Conservation (phyloP, 2,329 filamentous ascomycete genomes). For the Penicillium olsonii region DNA sequence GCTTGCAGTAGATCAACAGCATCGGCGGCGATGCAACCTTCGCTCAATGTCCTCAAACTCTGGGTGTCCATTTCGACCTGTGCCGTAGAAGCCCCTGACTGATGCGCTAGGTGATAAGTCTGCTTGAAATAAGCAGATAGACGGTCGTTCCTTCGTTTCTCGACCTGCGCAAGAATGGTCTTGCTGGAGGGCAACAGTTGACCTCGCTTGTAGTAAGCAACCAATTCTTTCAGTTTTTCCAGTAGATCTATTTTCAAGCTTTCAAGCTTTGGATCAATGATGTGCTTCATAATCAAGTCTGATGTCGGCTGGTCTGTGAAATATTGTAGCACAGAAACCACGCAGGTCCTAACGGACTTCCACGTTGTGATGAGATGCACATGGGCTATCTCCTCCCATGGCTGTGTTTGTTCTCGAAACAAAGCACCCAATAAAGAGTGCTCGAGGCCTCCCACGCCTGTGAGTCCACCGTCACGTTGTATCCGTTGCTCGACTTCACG, state of each 20-base stretch:
- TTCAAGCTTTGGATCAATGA: slow-evolving; percentile 29
- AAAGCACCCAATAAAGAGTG: not conserved
- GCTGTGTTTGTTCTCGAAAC: slow-evolving; percentile 17
- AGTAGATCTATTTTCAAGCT: slow-evolving; percentile 16
- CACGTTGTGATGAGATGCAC: slow-evolving; percentile 28
- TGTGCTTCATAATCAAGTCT: slow-evolving; percentile 12
- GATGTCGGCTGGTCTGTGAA: slow-evolving; percentile 27
- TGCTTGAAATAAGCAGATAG: too few species aligned
- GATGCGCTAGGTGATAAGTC: too few species aligned
- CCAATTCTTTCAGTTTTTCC: slow-evolving; percentile 28
- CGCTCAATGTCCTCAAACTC: slow-evolving; percentile 4
- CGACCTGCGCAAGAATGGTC: slow-evolving; percentile 6
- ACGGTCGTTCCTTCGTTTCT: slow-evolving; percentile 7
- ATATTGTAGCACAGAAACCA: slow-evolving; percentile 25
- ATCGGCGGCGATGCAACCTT: slow-evolving; percentile 41
- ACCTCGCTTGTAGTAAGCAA: slow-evolving; percentile 19
- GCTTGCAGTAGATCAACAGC: slow-evolving; percentile 23
- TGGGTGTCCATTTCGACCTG: not conserved
- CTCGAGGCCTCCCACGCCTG: not conserved
- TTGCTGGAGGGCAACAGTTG: slow-evolving; percentile 25
- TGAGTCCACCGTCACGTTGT: not conserved
- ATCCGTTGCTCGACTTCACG: not conserved
- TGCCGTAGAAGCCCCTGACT: not conserved
- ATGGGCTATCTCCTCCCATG: slow-evolving; percentile 34
- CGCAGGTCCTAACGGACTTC: slow-evolving; percentile 22